Conservation (phyloP, 1,139 yeast genomes). For the Suhomyces atakaporum region DNA sequence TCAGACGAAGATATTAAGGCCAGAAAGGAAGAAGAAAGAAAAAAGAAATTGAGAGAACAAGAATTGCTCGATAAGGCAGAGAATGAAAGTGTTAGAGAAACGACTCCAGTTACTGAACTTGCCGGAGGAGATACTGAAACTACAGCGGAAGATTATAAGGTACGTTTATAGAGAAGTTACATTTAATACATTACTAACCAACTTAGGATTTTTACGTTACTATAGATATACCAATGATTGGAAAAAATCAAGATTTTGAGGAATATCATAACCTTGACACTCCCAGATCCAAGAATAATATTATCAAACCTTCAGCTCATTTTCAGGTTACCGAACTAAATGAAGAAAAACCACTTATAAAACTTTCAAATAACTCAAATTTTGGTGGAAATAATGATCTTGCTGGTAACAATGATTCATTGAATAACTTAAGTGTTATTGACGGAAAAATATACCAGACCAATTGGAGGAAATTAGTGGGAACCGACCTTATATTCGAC, state of each 20-base stretch:
- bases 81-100: conserved; percentile 15
- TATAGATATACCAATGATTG: conserved; percentile 42
- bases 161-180: conserved; percentile 27
- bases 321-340: conserved; percentile 43
- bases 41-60: conserved; percentile 14
- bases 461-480: conserved; percentile 75
- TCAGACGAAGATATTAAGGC: conserved; percentile 71
- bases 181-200: conserved; percentile 19
- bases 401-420: conserved; percentile 15
- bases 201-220: conserved; percentile 43
- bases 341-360: conserved; percentile 38
- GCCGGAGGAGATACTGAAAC: conserved; percentile 18
- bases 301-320: conserved; percentile 44
- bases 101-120: conserved; percentile 17
- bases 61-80: conserved; percentile 15
- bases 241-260: conserved; percentile 22
- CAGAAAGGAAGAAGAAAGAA: conserved; percentile 31
- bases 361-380: conserved; percentile 36
- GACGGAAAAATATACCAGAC: conserved; percentile 66
- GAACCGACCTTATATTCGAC: conserved; percentile 73
- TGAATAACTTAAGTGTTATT: conserved; percentile 35
- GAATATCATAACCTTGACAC: conserved; percentile 15
- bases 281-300: conserved; percentile 17
- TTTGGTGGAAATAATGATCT: conserved; percentile 4
- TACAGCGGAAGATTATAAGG: conserved; percentile 36